Base-by-base conservation (phyloP, 192 early-diverging fungal genomes). In the Gonapodya sp. region DNA sequence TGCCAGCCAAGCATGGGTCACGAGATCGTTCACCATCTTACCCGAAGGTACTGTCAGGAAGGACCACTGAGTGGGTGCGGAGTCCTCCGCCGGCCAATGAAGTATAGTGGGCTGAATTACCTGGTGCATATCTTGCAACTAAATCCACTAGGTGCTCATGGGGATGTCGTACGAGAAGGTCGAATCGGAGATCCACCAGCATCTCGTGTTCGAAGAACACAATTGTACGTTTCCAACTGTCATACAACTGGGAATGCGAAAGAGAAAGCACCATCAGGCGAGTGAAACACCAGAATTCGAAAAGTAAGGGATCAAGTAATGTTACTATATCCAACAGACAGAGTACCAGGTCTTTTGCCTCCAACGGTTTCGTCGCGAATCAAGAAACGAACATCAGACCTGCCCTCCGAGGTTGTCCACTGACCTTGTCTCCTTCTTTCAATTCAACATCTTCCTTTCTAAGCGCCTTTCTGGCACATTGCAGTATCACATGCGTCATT, bases 361-460 rank as follows among this genome's bases (percentile, higher is more conserved):
- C n/a, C n/a, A n/a, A n/a, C n/a, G n/a, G n/a, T n/a, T n/a, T n/a
- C n/a, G n/a, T n/a, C n/a, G n/a, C n/a, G n/a, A n/a, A n/a, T n/a
- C n/a, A n/a, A n/a, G n/a, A n/a, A n/a, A n/a, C n/a, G n/a, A n/a
- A 64, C 24, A 8, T 64, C 8, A 64, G 46, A 64, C 8, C 24
- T 64, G 24, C 24, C 46, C 8, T 24, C 24, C 24, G 8, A 16
- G 46, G 24, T 16, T 64, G 8, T 64, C 8, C 8, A 64, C 8
- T 64, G 8, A 64, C 46, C 46, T 64, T 64, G 46, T 64, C 46
- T 64, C 46, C 46, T 64, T 64, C 46, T 64, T 64, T 64, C 46
- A 64, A 8, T 16, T 64, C 46, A 8, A 64, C 46, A 64, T 64
- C 46, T 64, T 64, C 46, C 24, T 64, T 64, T 24, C 46, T 64